phyloP scores from a whole-genome alignment of 2,329 filamentous ascomycete genomes.

The Trichoderma pleuroti region DNA sequence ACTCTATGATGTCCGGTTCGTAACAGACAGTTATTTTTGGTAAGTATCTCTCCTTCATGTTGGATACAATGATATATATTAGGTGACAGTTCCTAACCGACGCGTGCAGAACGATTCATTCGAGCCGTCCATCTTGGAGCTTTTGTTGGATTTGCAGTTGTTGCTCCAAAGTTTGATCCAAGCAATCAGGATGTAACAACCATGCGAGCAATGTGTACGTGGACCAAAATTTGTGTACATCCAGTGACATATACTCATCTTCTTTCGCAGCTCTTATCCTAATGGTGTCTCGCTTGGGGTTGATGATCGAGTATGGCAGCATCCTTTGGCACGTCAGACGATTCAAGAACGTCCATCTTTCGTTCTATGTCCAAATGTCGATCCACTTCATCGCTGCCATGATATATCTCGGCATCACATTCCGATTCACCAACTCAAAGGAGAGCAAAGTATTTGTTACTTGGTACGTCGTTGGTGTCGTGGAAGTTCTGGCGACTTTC shows the following conservation, averaged over 20 bases:
- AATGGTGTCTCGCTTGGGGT: conserved; percentile 49
- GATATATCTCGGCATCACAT: conserved; percentile 42
- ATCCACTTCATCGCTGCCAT: conserved; percentile 35
- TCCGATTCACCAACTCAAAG: conserved; percentile 33
- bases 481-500: conserved; percentile 52
- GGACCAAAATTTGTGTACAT: too few relatives aligned
- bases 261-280: conserved; percentile 41
- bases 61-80: too few relatives aligned
- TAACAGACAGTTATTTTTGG: conserved; percentile 59
- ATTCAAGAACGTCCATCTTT: conserved; percentile 36
- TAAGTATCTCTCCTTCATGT: conserved; percentile 14
- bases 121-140: conserved; percentile 60
- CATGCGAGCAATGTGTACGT: conserved; percentile 41
- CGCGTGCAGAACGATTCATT: conserved; percentile 45
- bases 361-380: conserved; percentile 36
- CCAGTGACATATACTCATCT: background rate
- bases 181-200: conserved; percentile 35
- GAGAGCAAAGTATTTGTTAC: conserved; percentile 36
- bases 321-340: conserved; percentile 43
- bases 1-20: conserved; percentile 64
- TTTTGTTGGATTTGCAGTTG: conserved; percentile 63
- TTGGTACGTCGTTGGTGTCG: conserved; percentile 53
- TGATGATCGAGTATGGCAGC: conserved; percentile 52
- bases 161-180: conserved; percentile 47
- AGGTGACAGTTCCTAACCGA: too few relatives aligned